phyloP scores from a whole-genome alignment of 129 eudicot species.

The Cynara cardunculus region DNA sequence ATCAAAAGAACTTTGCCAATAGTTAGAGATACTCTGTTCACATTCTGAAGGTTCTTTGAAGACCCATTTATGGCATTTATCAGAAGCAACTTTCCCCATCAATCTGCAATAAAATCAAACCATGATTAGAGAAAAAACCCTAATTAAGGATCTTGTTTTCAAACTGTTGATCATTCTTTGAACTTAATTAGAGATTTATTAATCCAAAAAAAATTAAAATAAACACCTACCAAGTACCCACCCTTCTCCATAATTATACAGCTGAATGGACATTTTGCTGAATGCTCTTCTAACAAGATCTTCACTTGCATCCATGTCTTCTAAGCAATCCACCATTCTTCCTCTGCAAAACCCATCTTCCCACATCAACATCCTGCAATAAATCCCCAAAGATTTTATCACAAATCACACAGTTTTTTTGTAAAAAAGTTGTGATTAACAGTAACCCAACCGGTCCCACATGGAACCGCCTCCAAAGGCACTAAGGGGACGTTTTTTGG shows the following conservation, averaged over 20 bases:
- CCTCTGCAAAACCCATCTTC: conserved; percentile 97
- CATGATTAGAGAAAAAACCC: conserved; percentile 15
- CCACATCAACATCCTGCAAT: conserved; percentile 98
- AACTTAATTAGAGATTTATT: background rate
- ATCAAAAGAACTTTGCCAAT: conserved; percentile 48
- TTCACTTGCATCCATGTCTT: conserved; percentile 79
- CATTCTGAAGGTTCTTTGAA: conserved; percentile 44
- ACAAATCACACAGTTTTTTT: conserved; percentile 21
- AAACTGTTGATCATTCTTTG: background rate
- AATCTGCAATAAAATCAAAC: conserved; percentile 54
- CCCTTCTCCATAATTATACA: conserved; percentile 99
- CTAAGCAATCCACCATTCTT: conserved; percentile 65
- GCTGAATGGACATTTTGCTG: conserved; percentile 97
- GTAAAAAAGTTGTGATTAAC: too few relatives aligned
- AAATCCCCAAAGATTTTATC: background rate
- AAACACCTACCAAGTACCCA: conserved; percentile 98
- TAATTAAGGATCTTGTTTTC: background rate
- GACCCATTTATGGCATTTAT: conserved; percentile 98
- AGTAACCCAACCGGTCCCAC: too few relatives aligned
- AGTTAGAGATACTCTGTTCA: conserved; percentile 44
- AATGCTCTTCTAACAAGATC: conserved; percentile 84
- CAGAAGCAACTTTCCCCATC: conserved; percentile 99
- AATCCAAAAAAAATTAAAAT: conserved; percentile 8
- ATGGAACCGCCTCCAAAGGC: too few relatives aligned
- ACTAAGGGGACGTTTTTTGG: too few relatives aligned